Conservation (phyloP, 1,139 yeast species). For the Debaryomycetaceae sp. region DNA sequence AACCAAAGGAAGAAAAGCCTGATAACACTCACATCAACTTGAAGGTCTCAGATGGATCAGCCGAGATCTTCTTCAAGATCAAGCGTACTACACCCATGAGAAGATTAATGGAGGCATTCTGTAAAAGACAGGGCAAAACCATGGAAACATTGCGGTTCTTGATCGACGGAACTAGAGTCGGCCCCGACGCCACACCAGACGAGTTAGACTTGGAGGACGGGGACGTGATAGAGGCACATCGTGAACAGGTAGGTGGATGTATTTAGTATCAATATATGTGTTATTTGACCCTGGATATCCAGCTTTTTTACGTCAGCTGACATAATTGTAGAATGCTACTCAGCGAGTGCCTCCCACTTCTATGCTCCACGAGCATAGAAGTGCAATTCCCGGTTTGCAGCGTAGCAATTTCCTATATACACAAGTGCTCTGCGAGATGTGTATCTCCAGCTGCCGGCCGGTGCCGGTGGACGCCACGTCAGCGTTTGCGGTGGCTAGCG, state of each 20-base stretch:
- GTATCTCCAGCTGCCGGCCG: neutral
- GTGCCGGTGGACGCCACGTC: neutral
- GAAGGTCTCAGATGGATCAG: constrained; percentile 88
- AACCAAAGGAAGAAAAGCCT: constrained; percentile 57
- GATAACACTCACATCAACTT: constrained; percentile 79
- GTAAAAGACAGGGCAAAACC: constrained; percentile 95
- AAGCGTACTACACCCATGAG: constrained; percentile 88
- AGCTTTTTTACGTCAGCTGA: neutral
- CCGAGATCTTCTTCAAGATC: constrained; percentile 94
- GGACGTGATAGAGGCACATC: constrained; percentile 97
- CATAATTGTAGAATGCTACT: neutral
- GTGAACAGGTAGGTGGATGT: constrained; percentile 79
- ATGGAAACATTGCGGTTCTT: constrained; percentile 79
- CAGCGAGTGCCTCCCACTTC: neutral
- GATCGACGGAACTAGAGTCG: constrained; percentile 89
- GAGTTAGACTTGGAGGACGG: constrained; percentile 90
- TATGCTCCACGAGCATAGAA: too few species aligned
- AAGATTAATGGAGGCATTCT: constrained; percentile 96
- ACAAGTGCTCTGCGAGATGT: neutral
- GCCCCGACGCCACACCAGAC: constrained; percentile 88
- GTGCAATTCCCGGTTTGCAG: neutral
- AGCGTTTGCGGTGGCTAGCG: neutral
- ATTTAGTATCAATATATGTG: neutral
- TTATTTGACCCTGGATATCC: neutral
- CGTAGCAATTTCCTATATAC: neutral